These are phyloP conservation scores for Clitopilus hobsonii DNA, from an alignment of 768 basidiomycete genomes.

Conservation along the genomic window DNA sequence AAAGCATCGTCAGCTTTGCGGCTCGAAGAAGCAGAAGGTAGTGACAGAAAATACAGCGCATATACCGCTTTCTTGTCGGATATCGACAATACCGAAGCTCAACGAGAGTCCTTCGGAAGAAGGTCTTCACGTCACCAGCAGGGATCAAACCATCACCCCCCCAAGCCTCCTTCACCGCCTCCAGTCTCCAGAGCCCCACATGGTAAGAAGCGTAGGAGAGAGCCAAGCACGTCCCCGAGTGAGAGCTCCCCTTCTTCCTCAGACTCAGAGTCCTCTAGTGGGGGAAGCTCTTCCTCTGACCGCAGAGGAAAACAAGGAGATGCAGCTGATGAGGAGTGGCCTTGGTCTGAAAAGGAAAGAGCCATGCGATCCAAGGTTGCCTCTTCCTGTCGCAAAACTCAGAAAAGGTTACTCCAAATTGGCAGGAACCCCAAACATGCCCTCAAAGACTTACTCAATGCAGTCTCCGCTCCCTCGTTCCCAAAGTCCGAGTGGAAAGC, in stretches of 20 bases:
- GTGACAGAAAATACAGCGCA: not conserved
- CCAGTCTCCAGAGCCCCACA: too few relatives aligned
- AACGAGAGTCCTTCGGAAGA: not conserved
- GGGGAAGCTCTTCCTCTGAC: too few relatives aligned
- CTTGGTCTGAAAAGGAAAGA: not conserved
- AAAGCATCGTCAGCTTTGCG: not conserved
- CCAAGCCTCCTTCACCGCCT: too few relatives aligned
- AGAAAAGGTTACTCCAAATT: not conserved
- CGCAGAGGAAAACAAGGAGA: too few relatives aligned
- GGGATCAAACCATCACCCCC: too few relatives aligned
- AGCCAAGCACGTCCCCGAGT: too few relatives aligned
- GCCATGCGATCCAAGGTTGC: not conserved
- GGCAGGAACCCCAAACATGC: not conserved
- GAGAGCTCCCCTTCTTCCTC: too few relatives aligned
- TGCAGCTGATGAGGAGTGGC: too few relatives aligned
- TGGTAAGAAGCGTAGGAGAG: too few relatives aligned
- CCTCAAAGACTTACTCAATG: not conserved
- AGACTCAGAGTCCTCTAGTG: too few relatives aligned
- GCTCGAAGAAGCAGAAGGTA: not conserved
- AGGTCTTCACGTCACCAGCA: not conserved
- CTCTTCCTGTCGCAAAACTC: not conserved
- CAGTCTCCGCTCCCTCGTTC: not conserved
- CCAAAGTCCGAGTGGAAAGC: not conserved
- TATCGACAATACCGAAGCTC: not conserved
- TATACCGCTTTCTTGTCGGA: not conserved